Evolutionary conservation across 1,284 basidiomycete genomes (phyloP), one percentile per base, ranked within the genome.

Genomic region (Marasmius oreades): DNA sequence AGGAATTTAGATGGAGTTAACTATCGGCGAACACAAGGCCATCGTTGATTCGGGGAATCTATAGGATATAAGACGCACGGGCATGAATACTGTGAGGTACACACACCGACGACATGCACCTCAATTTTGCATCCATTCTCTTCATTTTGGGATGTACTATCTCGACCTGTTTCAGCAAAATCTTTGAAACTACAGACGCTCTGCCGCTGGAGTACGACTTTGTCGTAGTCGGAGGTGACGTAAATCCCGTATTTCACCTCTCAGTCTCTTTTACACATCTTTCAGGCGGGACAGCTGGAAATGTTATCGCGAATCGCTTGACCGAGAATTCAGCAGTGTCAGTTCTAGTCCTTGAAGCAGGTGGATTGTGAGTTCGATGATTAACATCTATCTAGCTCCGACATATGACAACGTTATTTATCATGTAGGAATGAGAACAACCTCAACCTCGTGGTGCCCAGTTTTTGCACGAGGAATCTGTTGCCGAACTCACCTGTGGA

Each of bases 241-340:
- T 54, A 33, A 22, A 42, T 23, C 36, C 5, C 26, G 5, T 48
- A 28, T 16, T 16, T 22, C 6, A 42, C 20, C n/a, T 42, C 39
- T 20, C n/a, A 37, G 22, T 46, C 37, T 14, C 12, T 23, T 10
- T 26, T 4, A 28, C 12, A 7, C n/a, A 16, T 42, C 16, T 47
- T 16, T 11, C 31, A 68, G 67, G 63, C 45, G 67, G 66, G 3
- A 63, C 61, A 34, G 67, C 64, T 24, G 69, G 67, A 37, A 61
- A 61, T 51, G 66, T 69, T 10, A 47, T 70, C 14, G 69, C 66
- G 1, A 65, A 65, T 36, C 66, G 69, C 4, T 58, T 70, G 18
- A 63, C 63, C 5, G 68, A 70, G 47, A 58, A 66, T 43, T 58
- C 64, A 1, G 50, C 53, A 5, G 44, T 61, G 8, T 39, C 48